Evolutionary conservation across 257 asterid genomes (phyloP).

Genomic region (Solanum lycopersicoides): DNA sequence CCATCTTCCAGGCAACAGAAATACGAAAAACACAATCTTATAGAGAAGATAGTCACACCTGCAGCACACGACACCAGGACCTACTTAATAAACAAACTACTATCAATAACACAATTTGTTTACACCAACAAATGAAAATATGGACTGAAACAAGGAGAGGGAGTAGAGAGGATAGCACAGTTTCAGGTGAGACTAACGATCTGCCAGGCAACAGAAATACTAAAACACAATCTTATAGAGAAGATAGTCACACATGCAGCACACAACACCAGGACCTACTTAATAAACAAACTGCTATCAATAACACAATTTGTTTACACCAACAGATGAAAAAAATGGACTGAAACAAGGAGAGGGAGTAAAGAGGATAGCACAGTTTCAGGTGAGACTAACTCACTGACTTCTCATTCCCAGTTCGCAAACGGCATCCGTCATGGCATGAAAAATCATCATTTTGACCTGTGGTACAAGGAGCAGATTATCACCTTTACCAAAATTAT

Average conservation of each 20-base stretch:
- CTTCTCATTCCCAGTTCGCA: constrained; percentile 8
- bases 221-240: not conserved
- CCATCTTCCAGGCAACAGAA: not conserved
- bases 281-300: not conserved
- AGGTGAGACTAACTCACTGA: not conserved
- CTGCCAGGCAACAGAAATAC: not conserved
- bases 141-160: not conserved
- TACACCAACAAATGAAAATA: not conserved
- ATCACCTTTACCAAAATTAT: not conserved
- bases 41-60: not conserved
- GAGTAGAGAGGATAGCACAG: not conserved
- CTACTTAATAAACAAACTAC: not conserved
- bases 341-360: not conserved
- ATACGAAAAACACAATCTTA: not conserved
- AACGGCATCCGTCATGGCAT: constrained; percentile 35
- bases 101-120: not conserved
- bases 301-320: not conserved
- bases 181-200: not conserved
- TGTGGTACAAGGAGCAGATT: constrained; percentile 1
- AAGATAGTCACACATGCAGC: not conserved
- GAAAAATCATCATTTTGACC: constrained; percentile 55
- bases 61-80: not conserved
- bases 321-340: not conserved
- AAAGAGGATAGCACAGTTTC: not conserved
- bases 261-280: not conserved